Evolutionary conservation across 768 basidiomycete genomes (phyloP).

Genomic region (Boletus eberwhitei): DNA sequence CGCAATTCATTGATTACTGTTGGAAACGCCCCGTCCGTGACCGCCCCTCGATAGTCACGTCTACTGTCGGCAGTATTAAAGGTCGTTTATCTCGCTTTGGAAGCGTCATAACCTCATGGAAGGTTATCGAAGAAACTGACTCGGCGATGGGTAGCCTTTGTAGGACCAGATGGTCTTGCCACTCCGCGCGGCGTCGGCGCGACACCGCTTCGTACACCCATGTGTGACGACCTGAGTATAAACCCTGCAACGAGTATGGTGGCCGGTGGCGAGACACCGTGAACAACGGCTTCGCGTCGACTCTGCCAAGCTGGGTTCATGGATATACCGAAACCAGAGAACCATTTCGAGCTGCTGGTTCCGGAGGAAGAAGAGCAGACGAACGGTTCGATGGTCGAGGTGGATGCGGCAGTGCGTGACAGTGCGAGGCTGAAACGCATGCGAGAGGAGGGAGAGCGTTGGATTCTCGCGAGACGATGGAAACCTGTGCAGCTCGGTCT

Average conservation of each 20-base stretch:
- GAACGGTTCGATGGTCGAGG: conserved; percentile 40
- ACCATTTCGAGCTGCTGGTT: conserved; percentile 93
- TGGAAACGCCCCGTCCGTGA: conserved; percentile 42
- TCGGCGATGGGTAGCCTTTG: conserved; percentile 4
- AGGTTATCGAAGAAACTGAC: background rate
- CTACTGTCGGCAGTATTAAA: conserved; percentile 65
- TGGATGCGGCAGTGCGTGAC: conserved; percentile 93
- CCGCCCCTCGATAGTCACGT: conserved; percentile 52
- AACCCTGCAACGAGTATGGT: conserved; percentile 67
- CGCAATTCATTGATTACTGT: conserved; percentile 77
- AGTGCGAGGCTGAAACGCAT: conserved; percentile 56
- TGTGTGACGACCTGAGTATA: conserved; percentile 88
- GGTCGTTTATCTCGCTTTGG: conserved; percentile 76
- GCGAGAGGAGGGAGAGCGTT: conserved; percentile 74
- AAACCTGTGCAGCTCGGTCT: conserved; percentile 76
- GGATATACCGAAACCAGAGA: conserved; percentile 87
- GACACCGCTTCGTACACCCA: conserved; percentile 91
- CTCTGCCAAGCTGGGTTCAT: conserved; percentile 78
- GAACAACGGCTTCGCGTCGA: conserved; percentile 62
- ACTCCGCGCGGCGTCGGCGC: conserved; percentile 58
- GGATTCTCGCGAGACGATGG: conserved; percentile 78
- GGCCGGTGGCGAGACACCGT: conserved; percentile 61
- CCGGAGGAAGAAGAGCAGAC: conserved; percentile 61
- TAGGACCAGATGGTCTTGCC: conserved; percentile 41
- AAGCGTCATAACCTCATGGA: conserved; percentile 43